These are phyloP conservation scores for Keithomyces neogunnii DNA, from an alignment of 2,329 filamentous ascomycete species.

Conservation along the genomic window DNA sequence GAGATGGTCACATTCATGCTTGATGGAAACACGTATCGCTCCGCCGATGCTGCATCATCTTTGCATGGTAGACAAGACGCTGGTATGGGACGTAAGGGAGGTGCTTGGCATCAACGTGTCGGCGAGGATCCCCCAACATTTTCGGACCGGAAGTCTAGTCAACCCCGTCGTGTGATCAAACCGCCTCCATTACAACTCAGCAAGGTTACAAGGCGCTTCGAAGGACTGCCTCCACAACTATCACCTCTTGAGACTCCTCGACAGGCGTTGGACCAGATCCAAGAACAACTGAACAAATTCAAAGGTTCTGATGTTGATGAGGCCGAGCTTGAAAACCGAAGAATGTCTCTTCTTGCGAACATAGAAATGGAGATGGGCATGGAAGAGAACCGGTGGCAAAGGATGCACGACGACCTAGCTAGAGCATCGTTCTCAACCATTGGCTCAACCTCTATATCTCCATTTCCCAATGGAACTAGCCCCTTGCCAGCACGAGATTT, in stretches of 20 bases:
- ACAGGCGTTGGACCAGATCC: constrained; percentile 39
- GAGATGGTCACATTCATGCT: constrained; percentile 37
- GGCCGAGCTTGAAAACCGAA: constrained; percentile 29
- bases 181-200: constrained; percentile 47
- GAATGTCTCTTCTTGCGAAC: constrained; percentile 44
- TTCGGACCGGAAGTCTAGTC: constrained; percentile 39
- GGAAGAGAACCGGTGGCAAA: constrained; percentile 52
- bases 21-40: constrained; percentile 21
- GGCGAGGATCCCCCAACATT: constrained; percentile 53
- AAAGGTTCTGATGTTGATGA: constrained; percentile 30
- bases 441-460: constrained; percentile 17
- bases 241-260: constrained; percentile 46
- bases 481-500: not conserved
- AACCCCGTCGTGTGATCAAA: constrained; percentile 44
- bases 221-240: constrained; percentile 38
- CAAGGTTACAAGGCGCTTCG: constrained; percentile 29
- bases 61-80: constrained; percentile 6
- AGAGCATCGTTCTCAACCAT: constrained; percentile 43
- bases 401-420: constrained; percentile 43
- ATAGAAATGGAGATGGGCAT: constrained; percentile 54
- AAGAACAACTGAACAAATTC: constrained; percentile 41
- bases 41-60: constrained; percentile 1
- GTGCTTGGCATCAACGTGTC: constrained; percentile 45
- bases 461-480: not conserved
- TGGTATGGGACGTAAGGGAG: constrained; percentile 9